phyloP scores from a whole-genome alignment of 169 alveolate genomes.

The Eimeria falciformis region DNA sequence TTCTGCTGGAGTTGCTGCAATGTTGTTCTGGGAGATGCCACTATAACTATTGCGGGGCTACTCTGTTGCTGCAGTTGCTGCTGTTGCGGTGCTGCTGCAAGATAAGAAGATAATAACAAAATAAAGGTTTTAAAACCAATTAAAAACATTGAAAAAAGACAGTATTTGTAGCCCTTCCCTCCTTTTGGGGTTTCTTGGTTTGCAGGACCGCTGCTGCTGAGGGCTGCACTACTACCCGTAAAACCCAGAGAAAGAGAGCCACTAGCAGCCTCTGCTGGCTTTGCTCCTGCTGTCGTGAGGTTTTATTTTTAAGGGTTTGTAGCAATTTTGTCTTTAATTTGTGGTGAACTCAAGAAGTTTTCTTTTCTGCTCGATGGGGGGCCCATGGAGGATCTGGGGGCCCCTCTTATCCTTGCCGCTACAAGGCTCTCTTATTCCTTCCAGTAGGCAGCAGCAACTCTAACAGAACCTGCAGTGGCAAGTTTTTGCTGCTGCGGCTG shows the following conservation, averaged over 20 bases:
- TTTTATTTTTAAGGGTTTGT: not conserved
- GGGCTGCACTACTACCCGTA: too few species aligned
- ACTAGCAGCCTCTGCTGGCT: too few species aligned
- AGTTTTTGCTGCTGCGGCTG: constrained; percentile 1
- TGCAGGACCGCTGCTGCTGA: too few species aligned
- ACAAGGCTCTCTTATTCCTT: not conserved
- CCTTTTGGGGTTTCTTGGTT: too few species aligned
- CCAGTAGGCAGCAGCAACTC: constrained; percentile 6
- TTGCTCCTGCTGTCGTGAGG: not conserved
- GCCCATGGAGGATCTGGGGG: not conserved
- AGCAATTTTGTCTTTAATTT: not conserved
- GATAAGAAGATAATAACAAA: too few species aligned
- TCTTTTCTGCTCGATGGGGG: not conserved
- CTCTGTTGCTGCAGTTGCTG: not conserved
- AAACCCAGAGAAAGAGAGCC: too few species aligned
- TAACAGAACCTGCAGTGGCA: not conserved
- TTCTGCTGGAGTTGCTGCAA: not conserved
- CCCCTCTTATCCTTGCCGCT: not conserved
- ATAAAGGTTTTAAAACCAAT: too few species aligned
- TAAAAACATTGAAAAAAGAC: too few species aligned
- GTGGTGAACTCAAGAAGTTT: not conserved
- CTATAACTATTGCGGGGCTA: too few species aligned
- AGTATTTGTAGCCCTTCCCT: too few species aligned
- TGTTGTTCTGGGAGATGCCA: not conserved
- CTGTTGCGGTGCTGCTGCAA: not conserved